Conservation (phyloP, 768 basidiomycete species). For the Podaxis rugospora region DNA sequence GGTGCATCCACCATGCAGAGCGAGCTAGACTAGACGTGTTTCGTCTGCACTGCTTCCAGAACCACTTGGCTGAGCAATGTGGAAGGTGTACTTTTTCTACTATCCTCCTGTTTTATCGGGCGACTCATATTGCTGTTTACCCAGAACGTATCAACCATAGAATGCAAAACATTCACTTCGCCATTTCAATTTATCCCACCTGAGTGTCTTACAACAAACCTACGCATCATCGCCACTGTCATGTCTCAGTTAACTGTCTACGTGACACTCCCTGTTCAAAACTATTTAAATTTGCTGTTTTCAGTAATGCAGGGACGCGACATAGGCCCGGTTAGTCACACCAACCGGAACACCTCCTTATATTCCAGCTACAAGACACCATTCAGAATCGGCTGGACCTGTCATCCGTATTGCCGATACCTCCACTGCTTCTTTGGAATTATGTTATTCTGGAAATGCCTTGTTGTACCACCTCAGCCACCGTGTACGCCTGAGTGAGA, state of each 20-base stretch:
- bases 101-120: not conserved
- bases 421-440: not conserved
- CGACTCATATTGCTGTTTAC: not conserved
- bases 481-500: not conserved
- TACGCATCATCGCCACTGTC: constrained; percentile 8
- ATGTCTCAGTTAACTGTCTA: not conserved
- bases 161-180: not conserved
- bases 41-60: not conserved
- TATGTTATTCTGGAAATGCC: not conserved
- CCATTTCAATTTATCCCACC: not conserved
- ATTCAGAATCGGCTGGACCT: not conserved
- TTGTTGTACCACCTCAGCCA: not conserved
- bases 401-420: not conserved
- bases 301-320: not conserved
- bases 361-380: not conserved
- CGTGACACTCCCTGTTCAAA: not conserved
- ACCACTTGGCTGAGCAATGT: not conserved
- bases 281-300: not conserved
- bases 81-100: not conserved
- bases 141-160: not conserved
- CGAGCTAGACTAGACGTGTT: not conserved
- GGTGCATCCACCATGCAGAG: not conserved
- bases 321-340: not conserved
- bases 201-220: constrained; percentile 2
- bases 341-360: not conserved